phyloP scores from a whole-genome alignment of 2,329 filamentous ascomycete species.

The Ceratocystis lukuohia region DNA sequence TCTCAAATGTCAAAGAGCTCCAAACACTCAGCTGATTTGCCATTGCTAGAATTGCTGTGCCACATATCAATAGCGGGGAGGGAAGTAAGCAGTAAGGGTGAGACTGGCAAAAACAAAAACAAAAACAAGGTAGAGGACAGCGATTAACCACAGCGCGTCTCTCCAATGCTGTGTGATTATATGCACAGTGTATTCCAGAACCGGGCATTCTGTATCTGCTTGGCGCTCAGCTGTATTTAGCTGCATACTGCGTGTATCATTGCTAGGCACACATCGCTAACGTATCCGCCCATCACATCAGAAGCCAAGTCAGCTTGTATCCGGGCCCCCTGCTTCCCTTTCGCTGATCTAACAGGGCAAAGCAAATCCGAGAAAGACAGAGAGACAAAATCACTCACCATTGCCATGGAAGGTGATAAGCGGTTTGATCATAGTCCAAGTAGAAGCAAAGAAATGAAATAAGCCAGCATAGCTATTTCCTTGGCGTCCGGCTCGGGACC shows the following conservation, averaged over 20 bases:
- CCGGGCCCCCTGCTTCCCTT: too few species aligned
- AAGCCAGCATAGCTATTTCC: neutral
- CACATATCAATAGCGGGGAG: neutral
- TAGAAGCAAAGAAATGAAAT: neutral
- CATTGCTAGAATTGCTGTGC: neutral
- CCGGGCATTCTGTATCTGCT: too few species aligned
- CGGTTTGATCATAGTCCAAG: neutral
- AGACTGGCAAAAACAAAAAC: neutral
- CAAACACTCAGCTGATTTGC: neutral
- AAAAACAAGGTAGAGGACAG: neutral
- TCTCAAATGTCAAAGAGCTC: neutral
- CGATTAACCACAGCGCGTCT: neutral
- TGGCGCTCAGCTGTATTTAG: too few species aligned
- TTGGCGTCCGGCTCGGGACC: neutral
- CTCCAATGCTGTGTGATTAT: neutral
- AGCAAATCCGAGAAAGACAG: too few species aligned
- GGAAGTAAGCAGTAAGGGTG: neutral
- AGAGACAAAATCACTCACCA: neutral
- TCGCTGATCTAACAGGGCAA: too few species aligned
- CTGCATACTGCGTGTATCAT: too few species aligned
- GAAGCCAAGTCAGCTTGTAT: too few species aligned
- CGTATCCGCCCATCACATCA: too few species aligned
- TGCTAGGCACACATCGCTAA: too few species aligned
- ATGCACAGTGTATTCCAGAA: too few species aligned
- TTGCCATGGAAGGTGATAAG: neutral